Percentiles rank a stretch among this genome's conserved stretches.
Evolutionary conservation across 208 protist genomes (phyloP).

Genomic region (Balamuthia mandrillaris): DNA sequence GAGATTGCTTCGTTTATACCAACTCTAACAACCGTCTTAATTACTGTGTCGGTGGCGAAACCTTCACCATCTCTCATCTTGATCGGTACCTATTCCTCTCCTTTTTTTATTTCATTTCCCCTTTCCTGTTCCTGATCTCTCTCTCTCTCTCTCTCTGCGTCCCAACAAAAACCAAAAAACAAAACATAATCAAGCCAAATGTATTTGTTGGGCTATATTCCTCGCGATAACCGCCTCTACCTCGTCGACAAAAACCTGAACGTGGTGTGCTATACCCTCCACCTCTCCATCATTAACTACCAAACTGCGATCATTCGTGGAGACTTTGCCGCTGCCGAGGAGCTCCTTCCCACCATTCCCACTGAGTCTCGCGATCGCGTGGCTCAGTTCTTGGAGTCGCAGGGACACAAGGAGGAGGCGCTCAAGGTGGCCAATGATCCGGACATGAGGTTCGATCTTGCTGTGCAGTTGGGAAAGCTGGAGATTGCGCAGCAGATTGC

Average conservation of each 20-base stretch:
- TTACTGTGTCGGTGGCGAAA: slow-evolving; percentile 94
- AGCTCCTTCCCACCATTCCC: slow-evolving; percentile 80
- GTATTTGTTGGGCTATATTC: slow-evolving; percentile 88
- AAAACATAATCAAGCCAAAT: too few species aligned
- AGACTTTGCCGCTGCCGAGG: slow-evolving; percentile 85
- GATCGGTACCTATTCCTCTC: too few species aligned
- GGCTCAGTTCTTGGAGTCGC: slow-evolving; percentile 89
- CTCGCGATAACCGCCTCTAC: slow-evolving; percentile 89
- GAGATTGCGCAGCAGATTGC: slow-evolving; percentile 79
- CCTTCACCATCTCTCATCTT: slow-evolving; percentile 86
- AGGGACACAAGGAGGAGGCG: slow-evolving; percentile 76
- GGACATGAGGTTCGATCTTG: slow-evolving; percentile 91
- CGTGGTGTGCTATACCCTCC: slow-evolving; percentile 84
- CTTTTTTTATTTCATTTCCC: too few species aligned
- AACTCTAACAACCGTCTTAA: slow-evolving; percentile 88
- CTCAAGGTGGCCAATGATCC: slow-evolving; percentile 88
- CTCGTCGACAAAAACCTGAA: slow-evolving; percentile 87
- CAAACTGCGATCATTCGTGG: slow-evolving; percentile 92
- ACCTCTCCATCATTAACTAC: slow-evolving; percentile 91
- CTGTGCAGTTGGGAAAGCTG: slow-evolving; percentile 82
- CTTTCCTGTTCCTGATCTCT: too few species aligned
- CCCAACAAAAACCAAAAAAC: too few species aligned
- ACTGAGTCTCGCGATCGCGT: slow-evolving; percentile 78
- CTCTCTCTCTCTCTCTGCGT: too few species aligned
- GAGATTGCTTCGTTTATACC: slow-evolving; percentile 95